phyloP scores from a whole-genome alignment of 148 eudicot genomes.

The Diospyros kaki region DNA sequence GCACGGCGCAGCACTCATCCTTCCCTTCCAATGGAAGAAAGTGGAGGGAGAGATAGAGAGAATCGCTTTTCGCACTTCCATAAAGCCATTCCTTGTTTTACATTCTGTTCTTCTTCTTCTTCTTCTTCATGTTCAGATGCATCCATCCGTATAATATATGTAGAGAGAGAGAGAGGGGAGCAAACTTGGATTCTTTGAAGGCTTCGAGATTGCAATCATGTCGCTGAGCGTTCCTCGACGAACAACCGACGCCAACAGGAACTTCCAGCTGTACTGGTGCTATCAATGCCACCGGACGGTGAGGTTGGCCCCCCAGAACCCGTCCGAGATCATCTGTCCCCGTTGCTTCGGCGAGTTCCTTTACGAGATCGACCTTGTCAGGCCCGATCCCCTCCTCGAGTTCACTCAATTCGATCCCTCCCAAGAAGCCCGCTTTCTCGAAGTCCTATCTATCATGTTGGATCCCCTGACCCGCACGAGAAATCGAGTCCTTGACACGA shows the following conservation, averaged over 20 bases:
- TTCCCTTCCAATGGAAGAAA: slow-evolving; percentile 25
- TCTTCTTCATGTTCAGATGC: not conserved
- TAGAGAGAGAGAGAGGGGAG: not conserved
- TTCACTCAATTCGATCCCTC: slow-evolving; percentile 60
- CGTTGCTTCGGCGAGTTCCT: slow-evolving; percentile 76
- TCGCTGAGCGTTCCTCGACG: slow-evolving; percentile 33
- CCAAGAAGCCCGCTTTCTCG: slow-evolving; percentile 63
- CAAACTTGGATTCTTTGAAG: not conserved
- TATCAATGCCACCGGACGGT: slow-evolving; percentile 69
- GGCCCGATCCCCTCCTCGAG: slow-evolving; percentile 30
- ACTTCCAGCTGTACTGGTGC: slow-evolving; percentile 68
- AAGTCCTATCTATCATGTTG: slow-evolving; percentile 58
- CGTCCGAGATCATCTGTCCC: slow-evolving; percentile 51
- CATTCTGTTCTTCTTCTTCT: not conserved
- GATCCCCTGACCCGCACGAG: slow-evolving; percentile 34
- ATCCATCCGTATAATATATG: not conserved
- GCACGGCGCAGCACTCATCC: slow-evolving; percentile 24
- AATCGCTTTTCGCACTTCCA: slow-evolving; percentile 24
- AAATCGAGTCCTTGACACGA: not conserved
- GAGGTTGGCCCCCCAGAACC: slow-evolving; percentile 40
- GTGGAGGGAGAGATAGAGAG: slow-evolving; percentile 14
- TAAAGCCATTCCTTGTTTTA: slow-evolving; percentile 18
- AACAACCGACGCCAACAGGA: slow-evolving; percentile 17
- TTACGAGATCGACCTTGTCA: slow-evolving; percentile 41
- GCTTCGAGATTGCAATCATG: slow-evolving; percentile 20